phyloP scores from a whole-genome alignment of 768 basidiomycete species.

The Russula vinacea region DNA sequence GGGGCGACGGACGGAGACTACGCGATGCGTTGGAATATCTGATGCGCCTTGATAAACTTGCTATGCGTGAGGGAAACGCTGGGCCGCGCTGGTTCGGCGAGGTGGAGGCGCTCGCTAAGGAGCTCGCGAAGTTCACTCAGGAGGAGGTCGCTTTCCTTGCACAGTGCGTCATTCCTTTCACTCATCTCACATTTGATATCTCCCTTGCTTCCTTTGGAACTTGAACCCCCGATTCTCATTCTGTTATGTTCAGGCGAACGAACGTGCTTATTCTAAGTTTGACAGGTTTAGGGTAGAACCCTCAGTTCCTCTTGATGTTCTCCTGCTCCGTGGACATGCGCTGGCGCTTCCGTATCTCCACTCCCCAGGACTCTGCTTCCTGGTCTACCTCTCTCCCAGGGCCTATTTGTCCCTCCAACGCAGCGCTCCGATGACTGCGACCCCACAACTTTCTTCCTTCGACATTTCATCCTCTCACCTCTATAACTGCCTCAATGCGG shows the following conservation, averaged over 20 bases:
- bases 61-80: conserved; percentile 54
- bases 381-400: conserved; percentile 64
- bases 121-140: conserved; percentile 49
- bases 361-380: conserved; percentile 66
- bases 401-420: conserved; percentile 63
- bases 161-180: conserved; percentile 40
- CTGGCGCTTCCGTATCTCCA: conserved; percentile 71
- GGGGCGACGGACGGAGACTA: conserved; percentile 49
- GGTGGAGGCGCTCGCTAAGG: conserved; percentile 51
- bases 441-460: conserved; percentile 35
- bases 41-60: conserved; percentile 68
- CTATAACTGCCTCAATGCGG: conserved; percentile 42
- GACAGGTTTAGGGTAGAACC: conserved; percentile 31
- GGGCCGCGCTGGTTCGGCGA: conserved; percentile 77
- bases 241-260: too few relatives aligned
- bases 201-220: not conserved
- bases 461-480: conserved; percentile 56
- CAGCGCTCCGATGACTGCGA: conserved; percentile 35
- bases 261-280: conserved; percentile 5
- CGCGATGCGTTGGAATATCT: conserved; percentile 62
- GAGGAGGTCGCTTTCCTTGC: conserved; percentile 53
- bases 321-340: conserved; percentile 60
- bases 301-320: conserved; percentile 63
- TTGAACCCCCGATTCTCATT: conserved; percentile 1
- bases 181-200: conserved; percentile 17